phyloP scores from a whole-genome alignment of 1,284 basidiomycete species.

The Sanghuangporus baumii region DNA sequence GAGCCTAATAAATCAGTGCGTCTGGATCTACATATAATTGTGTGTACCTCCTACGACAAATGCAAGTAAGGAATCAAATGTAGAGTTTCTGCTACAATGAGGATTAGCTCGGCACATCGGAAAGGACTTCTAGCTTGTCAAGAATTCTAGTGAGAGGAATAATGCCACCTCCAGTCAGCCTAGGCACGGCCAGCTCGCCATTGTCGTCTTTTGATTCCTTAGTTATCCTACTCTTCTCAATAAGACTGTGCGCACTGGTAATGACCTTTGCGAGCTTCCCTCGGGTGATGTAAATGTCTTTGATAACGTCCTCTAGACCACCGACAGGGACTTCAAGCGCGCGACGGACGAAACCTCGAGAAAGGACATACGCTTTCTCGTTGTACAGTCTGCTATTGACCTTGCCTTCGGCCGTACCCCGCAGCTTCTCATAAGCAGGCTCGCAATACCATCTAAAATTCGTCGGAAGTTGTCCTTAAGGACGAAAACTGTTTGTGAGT shows the following conservation, averaged over 20 bases:
- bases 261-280: conserved; percentile 68
- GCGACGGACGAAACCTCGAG: conserved; percentile 81
- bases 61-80: neutral
- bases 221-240: conserved; percentile 56
- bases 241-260: conserved; percentile 53
- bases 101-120: conserved; percentile 16
- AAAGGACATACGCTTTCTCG: conserved; percentile 90
- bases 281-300: conserved; percentile 66
- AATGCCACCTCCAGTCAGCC: conserved; percentile 75
- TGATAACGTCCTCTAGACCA: conserved; percentile 69
- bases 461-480: too few species aligned
- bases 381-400: conserved; percentile 84
- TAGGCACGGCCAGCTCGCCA: conserved; percentile 64
- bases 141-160: conserved; percentile 74
- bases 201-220: conserved; percentile 36
- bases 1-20: conserved; percentile 1
- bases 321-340: conserved; percentile 75
- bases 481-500: too few species aligned
- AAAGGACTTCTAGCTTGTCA: conserved; percentile 40
- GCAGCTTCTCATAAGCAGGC: conserved; percentile 85
- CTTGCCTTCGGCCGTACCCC: conserved; percentile 83
- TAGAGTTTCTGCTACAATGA: neutral
- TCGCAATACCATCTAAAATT: conserved; percentile 78
- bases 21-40: neutral
- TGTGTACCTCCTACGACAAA: conserved; percentile 13